Conservation (phyloP, 208 protist genomes). For the Blechomonas ayalai region DNA sequence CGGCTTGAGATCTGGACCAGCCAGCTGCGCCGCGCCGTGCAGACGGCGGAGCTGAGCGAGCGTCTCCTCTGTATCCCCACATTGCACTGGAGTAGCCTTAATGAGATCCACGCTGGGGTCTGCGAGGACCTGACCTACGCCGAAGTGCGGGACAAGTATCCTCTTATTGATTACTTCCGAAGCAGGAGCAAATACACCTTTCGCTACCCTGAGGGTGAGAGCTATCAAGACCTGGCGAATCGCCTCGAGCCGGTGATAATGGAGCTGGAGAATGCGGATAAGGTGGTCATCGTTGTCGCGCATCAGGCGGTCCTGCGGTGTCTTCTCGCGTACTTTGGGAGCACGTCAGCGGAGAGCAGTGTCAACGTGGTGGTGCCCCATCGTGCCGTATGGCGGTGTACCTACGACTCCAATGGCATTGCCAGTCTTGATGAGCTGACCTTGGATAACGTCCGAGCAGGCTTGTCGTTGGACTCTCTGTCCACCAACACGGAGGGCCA, state of each 20-base stretch:
- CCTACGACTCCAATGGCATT: constrained; percentile 79
- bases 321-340: constrained; percentile 83
- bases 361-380: constrained; percentile 71
- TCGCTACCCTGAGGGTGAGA: constrained; percentile 85
- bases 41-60: constrained; percentile 71
- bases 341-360: constrained; percentile 70
- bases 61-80: constrained; percentile 56
- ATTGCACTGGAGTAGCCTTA: constrained; percentile 78
- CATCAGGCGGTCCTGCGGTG: constrained; percentile 82
- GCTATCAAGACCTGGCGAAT: constrained; percentile 84
- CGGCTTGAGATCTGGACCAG: constrained; percentile 81
- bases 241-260: constrained; percentile 89
- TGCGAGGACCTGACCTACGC: constrained; percentile 84
- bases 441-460: constrained; percentile 33
- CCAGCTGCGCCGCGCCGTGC: constrained; percentile 74
- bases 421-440: constrained; percentile 65
- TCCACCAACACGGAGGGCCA: no score
- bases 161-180: constrained; percentile 72
- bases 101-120: constrained; percentile 86
- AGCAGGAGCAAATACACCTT: constrained; percentile 81
- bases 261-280: constrained; percentile 82
- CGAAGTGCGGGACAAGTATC: constrained; percentile 64
- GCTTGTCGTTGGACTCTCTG: constrained; percentile 10
- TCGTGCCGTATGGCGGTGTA: constrained; percentile 80
- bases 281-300: constrained; percentile 76